Percentiles rank a stretch among this genome's conserved stretches.
These are phyloP conservation scores for Byssochlamys sp. DNA, from an alignment of 2,329 filamentous ascomycete genomes.

Conservation along the genomic window DNA sequence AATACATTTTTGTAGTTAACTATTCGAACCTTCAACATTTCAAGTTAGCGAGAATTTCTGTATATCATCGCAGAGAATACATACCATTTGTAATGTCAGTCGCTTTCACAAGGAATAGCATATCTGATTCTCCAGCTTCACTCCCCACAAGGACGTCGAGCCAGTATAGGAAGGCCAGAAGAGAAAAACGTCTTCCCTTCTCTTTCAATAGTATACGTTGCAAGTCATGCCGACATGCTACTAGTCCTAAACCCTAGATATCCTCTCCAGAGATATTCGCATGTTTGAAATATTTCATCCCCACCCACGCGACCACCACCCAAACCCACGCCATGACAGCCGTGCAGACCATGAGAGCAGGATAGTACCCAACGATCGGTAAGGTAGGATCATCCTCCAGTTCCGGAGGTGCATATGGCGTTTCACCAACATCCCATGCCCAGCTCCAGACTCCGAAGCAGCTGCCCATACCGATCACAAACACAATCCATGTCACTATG, in stretches of 20 bases:
- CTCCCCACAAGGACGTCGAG: neutral
- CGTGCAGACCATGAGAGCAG: conserved; percentile 82
- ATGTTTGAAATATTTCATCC: conserved; percentile 98
- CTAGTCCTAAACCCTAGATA: conserved; percentile 10
- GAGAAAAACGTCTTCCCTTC: neutral
- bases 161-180: neutral
- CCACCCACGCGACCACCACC: conserved; percentile 94
- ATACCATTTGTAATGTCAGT: neutral
- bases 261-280: conserved; percentile 72
- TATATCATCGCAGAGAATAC: neutral
- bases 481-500: conserved; percentile 84
- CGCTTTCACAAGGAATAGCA: neutral
- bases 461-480: conserved; percentile 92
- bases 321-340: conserved; percentile 98
- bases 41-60: neutral
- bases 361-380: conserved; percentile 95
- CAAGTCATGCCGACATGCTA: neutral
- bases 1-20: neutral
- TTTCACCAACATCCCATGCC: conserved; percentile 97
- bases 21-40: neutral
- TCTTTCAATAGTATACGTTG: neutral
- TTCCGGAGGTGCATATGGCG: conserved; percentile 88
- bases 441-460: conserved; percentile 93
- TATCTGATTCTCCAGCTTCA: neutral
- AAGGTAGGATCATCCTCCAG: conserved; percentile 88